These are phyloP conservation scores for Furcasterigmium sp. DNA, from an alignment of 2,329 filamentous ascomycete species.

Conservation along the genomic window DNA sequence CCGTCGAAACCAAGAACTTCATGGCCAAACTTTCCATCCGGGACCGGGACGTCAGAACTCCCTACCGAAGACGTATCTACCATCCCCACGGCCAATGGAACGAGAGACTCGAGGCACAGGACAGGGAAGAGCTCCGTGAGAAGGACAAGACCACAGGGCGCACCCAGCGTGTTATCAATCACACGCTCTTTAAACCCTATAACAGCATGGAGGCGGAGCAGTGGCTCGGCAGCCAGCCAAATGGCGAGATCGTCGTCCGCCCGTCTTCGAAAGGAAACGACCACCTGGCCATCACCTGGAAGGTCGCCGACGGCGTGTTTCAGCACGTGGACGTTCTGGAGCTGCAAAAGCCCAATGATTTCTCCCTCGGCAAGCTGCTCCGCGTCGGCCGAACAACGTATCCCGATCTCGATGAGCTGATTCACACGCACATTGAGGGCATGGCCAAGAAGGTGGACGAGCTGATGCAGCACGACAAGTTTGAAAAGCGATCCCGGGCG, in stretches of 20 bases:
- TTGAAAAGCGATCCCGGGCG: conserved; percentile 61
- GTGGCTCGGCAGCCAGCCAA: conserved; percentile 78
- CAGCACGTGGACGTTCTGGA: conserved; percentile 97
- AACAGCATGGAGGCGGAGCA: conserved; percentile 91
- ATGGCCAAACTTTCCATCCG: conserved; percentile 77
- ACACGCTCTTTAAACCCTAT: conserved; percentile 91
- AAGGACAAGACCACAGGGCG: conserved; percentile 83
- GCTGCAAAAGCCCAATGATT: conserved; percentile 94
- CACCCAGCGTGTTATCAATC: conserved; percentile 92
- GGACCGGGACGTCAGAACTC: conserved; percentile 72
- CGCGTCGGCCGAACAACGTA: conserved; percentile 90
- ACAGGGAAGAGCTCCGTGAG: conserved; percentile 77
- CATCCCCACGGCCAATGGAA: conserved; percentile 83
- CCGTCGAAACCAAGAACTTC: conserved; percentile 82
- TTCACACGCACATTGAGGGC: conserved; percentile 93
- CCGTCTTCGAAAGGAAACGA: conserved; percentile 94
- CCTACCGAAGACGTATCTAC: conserved; percentile 65
- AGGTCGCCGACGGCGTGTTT: conserved; percentile 92
- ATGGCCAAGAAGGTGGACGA: conserved; percentile 98
- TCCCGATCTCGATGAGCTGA: conserved; percentile 93
- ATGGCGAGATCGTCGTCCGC: conserved; percentile 89
- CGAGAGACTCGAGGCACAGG: conserved; percentile 70
- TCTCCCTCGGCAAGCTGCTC: conserved; percentile 81
- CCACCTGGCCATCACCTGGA: conserved; percentile 96
- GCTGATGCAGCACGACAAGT: conserved; percentile 92